Evolutionary conservation across 495 filamentous ascomycete genomes (phyloP).

Genomic region (Aspergillus campestris): DNA sequence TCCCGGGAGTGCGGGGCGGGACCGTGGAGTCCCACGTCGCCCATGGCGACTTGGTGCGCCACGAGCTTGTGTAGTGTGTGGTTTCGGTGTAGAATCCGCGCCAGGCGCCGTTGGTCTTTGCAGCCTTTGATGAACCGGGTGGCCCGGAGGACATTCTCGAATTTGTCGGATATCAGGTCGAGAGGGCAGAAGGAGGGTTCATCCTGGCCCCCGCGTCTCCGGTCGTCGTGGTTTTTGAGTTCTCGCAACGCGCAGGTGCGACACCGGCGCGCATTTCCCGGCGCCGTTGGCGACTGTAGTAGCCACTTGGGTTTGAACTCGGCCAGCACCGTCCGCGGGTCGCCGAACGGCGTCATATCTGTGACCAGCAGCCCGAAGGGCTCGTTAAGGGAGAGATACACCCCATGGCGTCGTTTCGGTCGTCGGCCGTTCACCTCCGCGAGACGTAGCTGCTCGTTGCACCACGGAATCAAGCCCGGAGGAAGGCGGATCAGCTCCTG

Average conservation of each 20-base stretch:
- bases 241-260: slow-evolving; percentile 77
- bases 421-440: slow-evolving; percentile 26
- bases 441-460: slow-evolving; percentile 42
- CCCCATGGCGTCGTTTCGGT: slow-evolving; percentile 41
- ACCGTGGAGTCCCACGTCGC: slow-evolving; percentile 31
- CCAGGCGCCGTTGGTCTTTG: slow-evolving; percentile 27
- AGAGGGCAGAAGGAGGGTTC: slow-evolving; percentile 48
- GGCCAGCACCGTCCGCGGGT: slow-evolving; percentile 42
- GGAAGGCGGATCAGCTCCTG: slow-evolving; percentile 50
- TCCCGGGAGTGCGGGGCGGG: slow-evolving; percentile 22
- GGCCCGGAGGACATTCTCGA: slow-evolving; percentile 28
- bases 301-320: slow-evolving; percentile 98
- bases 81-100: slow-evolving; percentile 29
- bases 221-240: slow-evolving; percentile 36
- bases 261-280: slow-evolving; percentile 55
- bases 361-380: slow-evolving; percentile 63
- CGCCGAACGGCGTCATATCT: slow-evolving; percentile 59
- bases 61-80: slow-evolving; percentile 26
- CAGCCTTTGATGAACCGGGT: slow-evolving; percentile 30
- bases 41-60: slow-evolving; percentile 24
- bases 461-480: slow-evolving; percentile 31
- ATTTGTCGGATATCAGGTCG: slow-evolving; percentile 39
- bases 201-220: slow-evolving; percentile 15
- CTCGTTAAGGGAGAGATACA: slow-evolving; percentile 51
- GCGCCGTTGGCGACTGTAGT: slow-evolving; percentile 70